These are phyloP conservation scores for Gracilariopsis chorda DNA, from an alignment of 23 red algal species.

Conservation along the genomic window DNA sequence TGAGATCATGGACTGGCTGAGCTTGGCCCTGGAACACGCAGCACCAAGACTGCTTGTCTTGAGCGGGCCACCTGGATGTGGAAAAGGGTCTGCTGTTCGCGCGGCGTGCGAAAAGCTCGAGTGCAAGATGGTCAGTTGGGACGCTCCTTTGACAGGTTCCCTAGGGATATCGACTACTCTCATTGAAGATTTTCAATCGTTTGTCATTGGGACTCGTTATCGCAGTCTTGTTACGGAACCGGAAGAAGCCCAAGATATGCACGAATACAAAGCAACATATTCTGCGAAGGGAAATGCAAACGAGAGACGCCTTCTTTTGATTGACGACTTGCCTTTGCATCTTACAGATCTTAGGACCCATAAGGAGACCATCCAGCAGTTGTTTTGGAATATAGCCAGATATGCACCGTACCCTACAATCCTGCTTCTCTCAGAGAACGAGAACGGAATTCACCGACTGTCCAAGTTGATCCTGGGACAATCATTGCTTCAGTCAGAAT, in stretches of 20 bases:
- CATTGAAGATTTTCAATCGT: constrained; percentile 49
- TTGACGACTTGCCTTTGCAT: constrained; percentile 53
- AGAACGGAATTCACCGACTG: constrained; percentile 9
- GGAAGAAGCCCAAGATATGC: not conserved
- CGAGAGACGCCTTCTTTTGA: not conserved
- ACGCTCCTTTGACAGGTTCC: constrained; percentile 20
- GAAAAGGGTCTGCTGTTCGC: constrained; percentile 27
- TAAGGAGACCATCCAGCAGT: not conserved
- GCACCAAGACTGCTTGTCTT: constrained; percentile 44
- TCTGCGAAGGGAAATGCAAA: not conserved
- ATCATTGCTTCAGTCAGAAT: not conserved
- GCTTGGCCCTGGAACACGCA: not conserved
- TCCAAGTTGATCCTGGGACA: constrained; percentile 12
- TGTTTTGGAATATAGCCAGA: constrained; percentile 14
- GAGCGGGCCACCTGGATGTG: constrained; percentile 50
- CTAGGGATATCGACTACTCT: not conserved
- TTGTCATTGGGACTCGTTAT: constrained; percentile 46
- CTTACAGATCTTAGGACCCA: not conserved
- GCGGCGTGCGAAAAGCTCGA: not conserved
- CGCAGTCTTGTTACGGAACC: not conserved
- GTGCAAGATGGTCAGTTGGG: constrained; percentile 1
- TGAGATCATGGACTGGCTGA: constrained; percentile 45
- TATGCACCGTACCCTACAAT: constrained; percentile 41
- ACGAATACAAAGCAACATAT: not conserved
- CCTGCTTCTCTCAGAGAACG: constrained; percentile 53